phyloP scores from a whole-genome alignment of 2,329 filamentous ascomycete species.

The Aspergillus neotritici region DNA sequence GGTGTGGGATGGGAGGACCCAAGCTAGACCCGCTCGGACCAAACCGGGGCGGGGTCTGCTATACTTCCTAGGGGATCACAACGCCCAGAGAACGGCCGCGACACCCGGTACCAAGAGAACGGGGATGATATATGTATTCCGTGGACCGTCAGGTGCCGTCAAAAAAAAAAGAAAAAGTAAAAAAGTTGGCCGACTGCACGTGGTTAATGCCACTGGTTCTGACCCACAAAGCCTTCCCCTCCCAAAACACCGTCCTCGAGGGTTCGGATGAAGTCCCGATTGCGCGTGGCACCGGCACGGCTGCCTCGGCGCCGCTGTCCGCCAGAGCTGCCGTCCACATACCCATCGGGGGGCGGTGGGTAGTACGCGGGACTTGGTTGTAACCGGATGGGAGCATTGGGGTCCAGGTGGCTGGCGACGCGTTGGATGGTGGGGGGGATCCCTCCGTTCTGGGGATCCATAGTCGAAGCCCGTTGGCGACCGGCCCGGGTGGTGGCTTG shows the following conservation, averaged over 20 bases:
- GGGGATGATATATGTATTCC: neutral
- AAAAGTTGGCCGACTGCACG: neutral
- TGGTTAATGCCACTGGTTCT: slow-evolving; percentile 65
- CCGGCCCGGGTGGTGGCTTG: slow-evolving; percentile 72
- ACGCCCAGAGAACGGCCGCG: too few species aligned
- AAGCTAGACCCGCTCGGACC: too few species aligned
- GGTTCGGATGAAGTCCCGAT: slow-evolving; percentile 88
- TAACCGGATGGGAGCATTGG: slow-evolving; percentile 84
- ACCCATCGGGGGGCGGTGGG: slow-evolving; percentile 81
- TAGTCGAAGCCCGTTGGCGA: slow-evolving; percentile 86
- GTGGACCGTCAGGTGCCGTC: too few species aligned
- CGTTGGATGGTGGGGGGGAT: slow-evolving; percentile 90
- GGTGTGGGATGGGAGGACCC: too few species aligned
- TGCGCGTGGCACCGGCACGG: slow-evolving; percentile 52
- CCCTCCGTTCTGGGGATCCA: slow-evolving; percentile 90
- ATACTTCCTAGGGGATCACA: too few species aligned
- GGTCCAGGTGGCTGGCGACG: slow-evolving; percentile 92
- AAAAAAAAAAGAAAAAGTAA: neutral
- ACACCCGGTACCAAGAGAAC: neutral
- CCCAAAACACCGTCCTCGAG: slow-evolving; percentile 86
- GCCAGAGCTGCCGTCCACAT: slow-evolving; percentile 60
- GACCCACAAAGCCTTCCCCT: slow-evolving; percentile 76
- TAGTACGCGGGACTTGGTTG: slow-evolving; percentile 98
- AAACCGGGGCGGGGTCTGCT: too few species aligned
- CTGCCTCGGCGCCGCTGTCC: slow-evolving; percentile 70